A percentile compares a stretch with the other conserved stretches of the same genome.
Evolutionary conservation across 805 yeast genomes (phyloP).

Genomic region (Vanderwaltozyma verrucispora): DNA sequence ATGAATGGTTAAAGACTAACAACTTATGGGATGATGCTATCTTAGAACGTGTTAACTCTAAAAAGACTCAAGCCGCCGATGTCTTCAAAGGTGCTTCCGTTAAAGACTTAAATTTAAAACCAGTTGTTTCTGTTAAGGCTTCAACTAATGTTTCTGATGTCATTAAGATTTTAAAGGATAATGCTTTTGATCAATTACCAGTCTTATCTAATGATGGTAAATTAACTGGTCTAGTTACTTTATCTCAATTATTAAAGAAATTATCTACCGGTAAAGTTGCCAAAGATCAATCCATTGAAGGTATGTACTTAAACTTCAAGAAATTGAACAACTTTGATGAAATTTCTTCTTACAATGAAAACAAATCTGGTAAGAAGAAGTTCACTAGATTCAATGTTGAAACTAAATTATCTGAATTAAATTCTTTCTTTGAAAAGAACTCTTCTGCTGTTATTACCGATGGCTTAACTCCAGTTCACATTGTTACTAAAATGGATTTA

Average conservation of each 20-base stretch:
- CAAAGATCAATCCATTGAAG: conserved; percentile 41
- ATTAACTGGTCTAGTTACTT: conserved; percentile 65
- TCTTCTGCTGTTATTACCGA: conserved; percentile 79
- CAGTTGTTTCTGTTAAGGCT: conserved; percentile 64
- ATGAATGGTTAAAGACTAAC: conserved; percentile 80
- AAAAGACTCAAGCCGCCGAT: conserved; percentile 19
- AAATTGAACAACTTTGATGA: conserved; percentile 49
- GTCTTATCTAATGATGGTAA: conserved; percentile 50
- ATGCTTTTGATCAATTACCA: conserved; percentile 81
- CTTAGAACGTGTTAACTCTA: conserved; percentile 25
- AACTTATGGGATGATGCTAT: conserved; percentile 54
- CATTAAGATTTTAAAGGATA: conserved; percentile 56
- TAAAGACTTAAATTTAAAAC: conserved; percentile 60
- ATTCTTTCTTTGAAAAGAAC: conserved; percentile 73
- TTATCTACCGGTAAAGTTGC: conserved; percentile 52
- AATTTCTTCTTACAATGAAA: conserved; percentile 52
- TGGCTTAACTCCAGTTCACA: conserved; percentile 64
- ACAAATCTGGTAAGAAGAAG: conserved; percentile 53
- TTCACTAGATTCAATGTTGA: conserved; percentile 56
- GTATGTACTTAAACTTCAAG: conserved; percentile 58
- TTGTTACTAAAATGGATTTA: conserved; percentile 81
- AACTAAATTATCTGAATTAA: conserved; percentile 57
- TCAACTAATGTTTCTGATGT: conserved; percentile 53
- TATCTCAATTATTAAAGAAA: conserved; percentile 59
- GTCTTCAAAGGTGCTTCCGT: conserved; percentile 49